Conservation (phyloP, 2,329 filamentous ascomycete genomes). For the Colletotrichum zoysiae region DNA sequence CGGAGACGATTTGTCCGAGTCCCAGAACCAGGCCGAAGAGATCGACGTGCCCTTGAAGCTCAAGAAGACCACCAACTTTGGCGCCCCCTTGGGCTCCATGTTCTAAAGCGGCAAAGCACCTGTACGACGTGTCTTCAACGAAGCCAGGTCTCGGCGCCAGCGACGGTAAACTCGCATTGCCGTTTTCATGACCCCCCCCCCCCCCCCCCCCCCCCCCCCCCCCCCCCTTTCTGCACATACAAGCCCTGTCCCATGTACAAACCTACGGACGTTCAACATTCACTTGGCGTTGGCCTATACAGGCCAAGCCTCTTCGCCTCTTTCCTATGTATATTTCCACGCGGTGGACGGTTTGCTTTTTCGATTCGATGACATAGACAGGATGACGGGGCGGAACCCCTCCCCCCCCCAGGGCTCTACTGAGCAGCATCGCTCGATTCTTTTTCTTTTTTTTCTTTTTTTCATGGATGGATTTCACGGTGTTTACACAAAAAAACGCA, state of each 20-base stretch:
- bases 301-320: constrained; percentile 11
- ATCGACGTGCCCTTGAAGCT: constrained; percentile 61
- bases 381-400: constrained; percentile 13
- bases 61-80: constrained; percentile 55
- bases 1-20: constrained; percentile 45
- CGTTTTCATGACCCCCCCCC: constrained; percentile 22
- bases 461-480: constrained; percentile 31
- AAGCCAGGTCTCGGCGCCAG: constrained; percentile 19
- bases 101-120: constrained; percentile 23
- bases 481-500: constrained; percentile 41
- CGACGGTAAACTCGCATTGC: constrained; percentile 18
- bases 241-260: constrained; percentile 28
- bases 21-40: constrained; percentile 49
- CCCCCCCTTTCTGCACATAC: constrained; percentile 36
- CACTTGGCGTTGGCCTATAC: constrained; percentile 12
- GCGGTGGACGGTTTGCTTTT: constrained; percentile 9
- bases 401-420: constrained; percentile 1
- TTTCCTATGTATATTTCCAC: constrained; percentile 31
- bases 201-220: constrained; percentile 13
- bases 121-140: neutral
- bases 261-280: constrained; percentile 25
- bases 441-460: constrained; percentile 25
- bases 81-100: constrained; percentile 41
- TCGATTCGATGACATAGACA: constrained; percentile 31
- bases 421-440: constrained; percentile 30